Percentiles rank a stretch among this genome's conserved stretches.
Conservation (phyloP, 139 green algal genomes). For the Chara braunii region DNA sequence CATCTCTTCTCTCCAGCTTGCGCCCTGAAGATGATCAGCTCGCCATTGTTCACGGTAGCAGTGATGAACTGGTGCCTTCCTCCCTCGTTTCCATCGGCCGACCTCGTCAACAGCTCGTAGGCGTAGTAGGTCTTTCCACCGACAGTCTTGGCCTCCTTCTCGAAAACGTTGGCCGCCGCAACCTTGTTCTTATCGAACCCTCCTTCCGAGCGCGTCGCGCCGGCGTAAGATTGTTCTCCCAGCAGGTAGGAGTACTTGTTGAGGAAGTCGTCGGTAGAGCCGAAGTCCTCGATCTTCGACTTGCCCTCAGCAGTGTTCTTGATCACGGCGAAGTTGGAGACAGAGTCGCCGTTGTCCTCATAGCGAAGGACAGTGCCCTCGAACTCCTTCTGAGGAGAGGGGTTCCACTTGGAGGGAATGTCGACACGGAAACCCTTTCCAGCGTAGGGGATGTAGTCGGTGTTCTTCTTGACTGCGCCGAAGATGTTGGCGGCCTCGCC, state of each 20-base stretch:
- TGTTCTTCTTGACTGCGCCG: conserved; percentile 16
- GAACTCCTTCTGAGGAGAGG: conserved; percentile 85
- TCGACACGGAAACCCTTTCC: conserved; percentile 85
- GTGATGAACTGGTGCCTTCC: conserved; percentile 90
- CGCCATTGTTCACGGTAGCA: conserved; percentile 74
- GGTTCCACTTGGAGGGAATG: conserved; percentile 93
- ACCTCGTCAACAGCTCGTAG: conserved; percentile 69
- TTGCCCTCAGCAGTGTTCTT: conserved; percentile 50
- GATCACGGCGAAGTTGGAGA: conserved; percentile 81
- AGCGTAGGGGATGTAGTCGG: conserved; percentile 77
- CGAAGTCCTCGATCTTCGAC: conserved; percentile 71
- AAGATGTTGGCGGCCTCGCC: conserved; percentile 42
- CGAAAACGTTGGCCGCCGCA: conserved; percentile 71
- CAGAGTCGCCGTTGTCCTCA: conserved; percentile 90
- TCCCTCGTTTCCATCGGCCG: conserved; percentile 92
- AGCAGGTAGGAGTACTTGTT: conserved; percentile 37
- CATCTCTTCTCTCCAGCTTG: conserved; percentile 90
- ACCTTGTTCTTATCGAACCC: conserved; percentile 83
- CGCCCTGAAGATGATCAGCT: conserved; percentile 80
- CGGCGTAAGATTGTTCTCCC: conserved; percentile 36
- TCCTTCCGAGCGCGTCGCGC: conserved; percentile 73
- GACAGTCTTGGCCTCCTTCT: conserved; percentile 70
- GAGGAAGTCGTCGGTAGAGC: conserved; percentile 81
- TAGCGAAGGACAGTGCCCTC: conserved; percentile 47
- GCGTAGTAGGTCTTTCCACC: conserved; percentile 97